Conservation (phyloP, 2,329 filamentous ascomycete genomes). For the Thermomyces lanuginosus region DNA sequence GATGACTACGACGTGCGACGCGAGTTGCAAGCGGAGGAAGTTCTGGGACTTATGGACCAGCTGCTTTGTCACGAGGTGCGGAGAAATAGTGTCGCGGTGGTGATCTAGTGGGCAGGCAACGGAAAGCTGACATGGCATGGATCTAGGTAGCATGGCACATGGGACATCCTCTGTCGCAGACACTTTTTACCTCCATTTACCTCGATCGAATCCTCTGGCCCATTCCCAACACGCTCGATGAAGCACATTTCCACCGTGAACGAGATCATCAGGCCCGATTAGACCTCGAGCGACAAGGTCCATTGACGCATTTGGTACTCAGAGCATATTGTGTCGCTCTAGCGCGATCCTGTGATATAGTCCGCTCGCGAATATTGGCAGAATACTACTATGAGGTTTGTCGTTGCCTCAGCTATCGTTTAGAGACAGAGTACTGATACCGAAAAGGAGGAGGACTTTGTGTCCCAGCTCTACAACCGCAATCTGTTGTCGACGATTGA, state of each 20-base stretch:
- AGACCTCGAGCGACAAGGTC: slow-evolving; percentile 14
- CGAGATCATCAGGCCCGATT: slow-evolving; percentile 6
- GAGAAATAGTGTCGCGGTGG: no score
- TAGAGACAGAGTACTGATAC: slow-evolving; percentile 7
- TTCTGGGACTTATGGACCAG: slow-evolving; percentile 88
- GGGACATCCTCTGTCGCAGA: slow-evolving; percentile 90
- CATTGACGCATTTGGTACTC: slow-evolving; percentile 47
- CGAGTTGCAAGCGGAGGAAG: slow-evolving; percentile 55
- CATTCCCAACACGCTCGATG: slow-evolving; percentile 44
- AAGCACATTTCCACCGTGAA: slow-evolving; percentile 42
- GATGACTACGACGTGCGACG: slow-evolving; percentile 61
- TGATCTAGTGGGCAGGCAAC: no score
- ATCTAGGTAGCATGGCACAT: slow-evolving; percentile 83
- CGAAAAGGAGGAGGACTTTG: slow-evolving; percentile 79
- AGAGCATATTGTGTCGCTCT: slow-evolving; percentile 74
- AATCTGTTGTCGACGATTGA: slow-evolving; percentile 53
- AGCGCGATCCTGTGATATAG: slow-evolving; percentile 65
- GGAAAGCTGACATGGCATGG: no score
- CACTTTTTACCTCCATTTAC: slow-evolving; percentile 81
- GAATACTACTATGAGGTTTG: slow-evolving; percentile 80
- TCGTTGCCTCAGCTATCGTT: slow-evolving; percentile 5
- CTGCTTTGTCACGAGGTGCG: slow-evolving; percentile 70
- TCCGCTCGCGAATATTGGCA: slow-evolving; percentile 59
- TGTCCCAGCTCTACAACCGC: slow-evolving; percentile 76
- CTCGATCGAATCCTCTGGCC: slow-evolving; percentile 69